Evolutionary conservation across 1,139 yeast species (phyloP), one percentile per base, ranked within the genome.

Genomic region (Candida tropicalis): DNA sequence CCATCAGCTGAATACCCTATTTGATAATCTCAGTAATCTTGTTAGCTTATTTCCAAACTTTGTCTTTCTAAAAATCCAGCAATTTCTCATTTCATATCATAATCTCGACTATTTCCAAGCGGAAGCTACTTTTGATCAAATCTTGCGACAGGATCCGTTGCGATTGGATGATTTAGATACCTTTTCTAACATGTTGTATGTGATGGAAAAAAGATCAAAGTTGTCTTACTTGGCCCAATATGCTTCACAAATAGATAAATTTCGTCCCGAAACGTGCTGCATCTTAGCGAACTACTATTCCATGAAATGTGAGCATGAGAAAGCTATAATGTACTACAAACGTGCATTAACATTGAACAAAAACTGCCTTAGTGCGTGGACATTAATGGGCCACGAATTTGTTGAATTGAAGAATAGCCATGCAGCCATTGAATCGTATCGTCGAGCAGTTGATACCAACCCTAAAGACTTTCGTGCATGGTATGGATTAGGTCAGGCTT

Each of bases 401-500:
- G 96, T 95, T 10, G 99, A 95, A 62, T 74, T 93, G 54, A 91
- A 93, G 57, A 95, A 95, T 64, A 86, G 97, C 0, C 97, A 95
- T 62, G 98, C 99, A 1, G 99, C 99, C 1, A 93, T 95, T 42
- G 98, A 93, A 66, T 84, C 96, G 44, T 95, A 95, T 60, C 71
- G 99, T 52, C 73, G 96, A 40, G 99, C 99, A 0, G 95, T 91
- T 1, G 93, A 90, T 60, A 85, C 91, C 6, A 89, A 89, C 56
- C 80, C 84, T 36, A 84, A 87, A 57, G 99, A 95, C 62, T 95
- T 87, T 62, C 74, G 97, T 42, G 99, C 99, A 0, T 95, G 99
- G 99, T 93, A 93, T 63, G 99, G 99, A 1, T 71, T 95, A 42
- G 99, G 99, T 0, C 99, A 93, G 63, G 98, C 99, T 1, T 95